phyloP scores from a whole-genome alignment of 2,329 filamentous ascomycete genomes.

The Akanthomyces muscarius region DNA sequence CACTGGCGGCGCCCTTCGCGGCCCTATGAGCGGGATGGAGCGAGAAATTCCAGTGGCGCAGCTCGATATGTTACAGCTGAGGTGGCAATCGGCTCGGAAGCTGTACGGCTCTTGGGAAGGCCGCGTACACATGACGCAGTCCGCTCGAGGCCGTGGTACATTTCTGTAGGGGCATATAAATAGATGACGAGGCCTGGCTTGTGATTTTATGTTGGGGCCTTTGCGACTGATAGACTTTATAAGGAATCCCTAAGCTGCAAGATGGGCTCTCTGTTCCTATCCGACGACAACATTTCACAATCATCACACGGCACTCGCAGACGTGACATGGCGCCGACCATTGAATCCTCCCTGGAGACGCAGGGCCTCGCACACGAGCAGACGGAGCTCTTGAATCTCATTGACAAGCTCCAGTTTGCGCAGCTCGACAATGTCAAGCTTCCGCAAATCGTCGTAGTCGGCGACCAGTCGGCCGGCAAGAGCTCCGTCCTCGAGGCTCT shows the following conservation, averaged over 20 bases:
- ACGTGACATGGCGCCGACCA: constrained; percentile 36
- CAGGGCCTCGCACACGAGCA: constrained; percentile 52
- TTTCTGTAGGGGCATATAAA: constrained; percentile 1
- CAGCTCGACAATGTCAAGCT: constrained; percentile 51
- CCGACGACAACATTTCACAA: constrained; percentile 10
- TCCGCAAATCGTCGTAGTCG: constrained; percentile 61
- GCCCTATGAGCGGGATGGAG: constrained; percentile 9
- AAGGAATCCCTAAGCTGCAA: background rate
- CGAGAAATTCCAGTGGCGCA: constrained; percentile 13
- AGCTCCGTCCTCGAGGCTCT: constrained; percentile 62
- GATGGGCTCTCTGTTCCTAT: constrained; percentile 2
- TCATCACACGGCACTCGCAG: constrained; percentile 20
- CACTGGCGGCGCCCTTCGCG: constrained; percentile 1
- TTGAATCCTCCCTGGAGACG: constrained; percentile 47
- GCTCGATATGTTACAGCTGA: constrained; percentile 1
- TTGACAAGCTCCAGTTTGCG: constrained; percentile 52
- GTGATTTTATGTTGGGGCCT: background rate
- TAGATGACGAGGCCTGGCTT: constrained; percentile 7
- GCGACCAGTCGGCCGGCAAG: constrained; percentile 62
- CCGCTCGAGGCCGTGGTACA: background rate
- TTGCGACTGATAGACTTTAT: background rate
- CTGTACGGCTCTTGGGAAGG: background rate
- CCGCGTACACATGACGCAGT: constrained; percentile 12
- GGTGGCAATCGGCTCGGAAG: background rate
- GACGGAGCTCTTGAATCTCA: constrained; percentile 52